Percentiles rank a stretch among this genome's conserved stretches.
These are phyloP conservation scores for Colletotrichum tamarilloi DNA, from an alignment of 2,329 filamentous ascomycete species.

Conservation along the genomic window DNA sequence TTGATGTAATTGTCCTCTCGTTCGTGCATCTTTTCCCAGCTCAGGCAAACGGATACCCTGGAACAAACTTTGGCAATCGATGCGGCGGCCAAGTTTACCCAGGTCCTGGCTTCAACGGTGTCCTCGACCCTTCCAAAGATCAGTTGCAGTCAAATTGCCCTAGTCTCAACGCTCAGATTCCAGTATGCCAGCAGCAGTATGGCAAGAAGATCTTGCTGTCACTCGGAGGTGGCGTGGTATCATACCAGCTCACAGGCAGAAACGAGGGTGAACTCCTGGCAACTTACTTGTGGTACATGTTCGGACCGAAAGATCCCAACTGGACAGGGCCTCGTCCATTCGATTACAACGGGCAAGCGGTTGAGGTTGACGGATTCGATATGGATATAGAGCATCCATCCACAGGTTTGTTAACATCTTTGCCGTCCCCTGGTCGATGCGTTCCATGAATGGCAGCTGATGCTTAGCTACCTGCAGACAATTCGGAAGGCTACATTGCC, in stretches of 20 bases:
- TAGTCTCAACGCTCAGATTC: conserved; percentile 48
- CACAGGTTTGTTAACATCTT: conserved; percentile 10
- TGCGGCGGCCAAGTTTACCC: conserved; percentile 47
- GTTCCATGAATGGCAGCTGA: neutral
- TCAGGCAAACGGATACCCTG: conserved; percentile 54
- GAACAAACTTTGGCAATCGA: conserved; percentile 54
- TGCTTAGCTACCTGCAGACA: conserved; percentile 34
- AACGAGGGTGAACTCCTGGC: conserved; percentile 50
- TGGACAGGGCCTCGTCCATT: conserved; percentile 43
- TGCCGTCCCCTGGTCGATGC: too few relatives aligned
- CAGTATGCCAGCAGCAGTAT: conserved; percentile 49
- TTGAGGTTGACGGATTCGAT: conserved; percentile 47
- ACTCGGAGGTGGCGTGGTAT: conserved; percentile 49
- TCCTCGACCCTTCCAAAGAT: conserved; percentile 44
- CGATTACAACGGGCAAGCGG: conserved; percentile 36
- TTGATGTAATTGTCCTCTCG: conserved; percentile 56
- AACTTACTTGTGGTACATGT: conserved; percentile 51
- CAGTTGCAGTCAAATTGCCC: conserved; percentile 48
- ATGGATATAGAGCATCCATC: conserved; percentile 47
- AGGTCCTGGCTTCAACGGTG: conserved; percentile 46
- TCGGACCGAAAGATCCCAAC: conserved; percentile 48
- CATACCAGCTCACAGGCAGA: conserved; percentile 50
- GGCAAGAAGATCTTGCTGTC: conserved; percentile 55
- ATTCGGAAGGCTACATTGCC: conserved; percentile 44
- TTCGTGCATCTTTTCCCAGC: conserved; percentile 55